phyloP scores from a whole-genome alignment of 768 basidiomycete species.

The Calocera cornea region DNA sequence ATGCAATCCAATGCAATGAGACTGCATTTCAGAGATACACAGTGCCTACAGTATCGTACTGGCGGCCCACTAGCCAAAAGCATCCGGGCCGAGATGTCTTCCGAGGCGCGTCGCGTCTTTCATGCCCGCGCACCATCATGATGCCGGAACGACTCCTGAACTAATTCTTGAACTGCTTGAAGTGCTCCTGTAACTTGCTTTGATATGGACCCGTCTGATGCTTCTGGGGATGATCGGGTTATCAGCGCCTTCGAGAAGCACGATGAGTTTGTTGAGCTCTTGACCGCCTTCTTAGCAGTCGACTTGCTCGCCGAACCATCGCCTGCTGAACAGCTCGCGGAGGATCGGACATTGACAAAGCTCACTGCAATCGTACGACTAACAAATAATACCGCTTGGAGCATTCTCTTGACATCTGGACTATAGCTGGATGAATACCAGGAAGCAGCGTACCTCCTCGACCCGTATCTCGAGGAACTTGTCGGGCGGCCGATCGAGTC shows the following conservation, averaged over 20 bases:
- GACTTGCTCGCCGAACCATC: slow-evolving; percentile 35
- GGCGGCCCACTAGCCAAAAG: neutral
- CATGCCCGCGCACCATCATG: too few species aligned
- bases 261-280: slow-evolving; percentile 43
- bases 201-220: neutral
- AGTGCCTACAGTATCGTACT: too few species aligned
- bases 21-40: neutral
- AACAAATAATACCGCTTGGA: slow-evolving; percentile 6
- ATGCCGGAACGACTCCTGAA: too few species aligned
- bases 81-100: neutral
- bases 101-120: neutral
- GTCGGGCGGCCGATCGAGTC: slow-evolving; percentile 57
- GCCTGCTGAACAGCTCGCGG: slow-evolving; percentile 32
- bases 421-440: slow-evolving; percentile 75
- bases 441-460: slow-evolving; percentile 83
- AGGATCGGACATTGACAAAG: slow-evolving; percentile 31
- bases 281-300: slow-evolving; percentile 37
- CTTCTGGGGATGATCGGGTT: slow-evolving; percentile 29
- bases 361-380: slow-evolving; percentile 35
- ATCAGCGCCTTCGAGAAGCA: slow-evolving; percentile 49
- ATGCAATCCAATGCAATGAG: neutral
- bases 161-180: neutral
- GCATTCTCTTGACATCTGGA: neutral
- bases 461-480: slow-evolving; percentile 72
- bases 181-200: neutral